Conservation (phyloP, 441 rosid genomes). For the Erodium trifolium region DNA sequence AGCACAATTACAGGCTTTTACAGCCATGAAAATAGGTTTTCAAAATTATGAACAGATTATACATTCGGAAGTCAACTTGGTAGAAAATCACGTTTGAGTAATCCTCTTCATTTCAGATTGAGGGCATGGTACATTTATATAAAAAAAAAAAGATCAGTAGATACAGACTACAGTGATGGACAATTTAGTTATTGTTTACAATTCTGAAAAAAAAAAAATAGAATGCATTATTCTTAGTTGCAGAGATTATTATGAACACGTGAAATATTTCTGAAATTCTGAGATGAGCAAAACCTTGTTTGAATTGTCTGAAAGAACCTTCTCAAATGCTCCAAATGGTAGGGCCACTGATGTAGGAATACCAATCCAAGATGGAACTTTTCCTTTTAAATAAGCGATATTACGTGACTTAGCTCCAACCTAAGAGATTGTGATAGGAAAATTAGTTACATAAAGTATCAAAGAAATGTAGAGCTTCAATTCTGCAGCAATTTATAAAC, state of each 20-base stretch:
- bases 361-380: constrained; percentile 89
- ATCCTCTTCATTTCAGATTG: not conserved
- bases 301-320: constrained; percentile 58
- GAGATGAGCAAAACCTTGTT: constrained; percentile 51
- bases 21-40: too few species aligned
- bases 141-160: not conserved
- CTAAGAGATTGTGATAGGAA: constrained; percentile 27
- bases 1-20: not conserved
- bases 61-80: not conserved
- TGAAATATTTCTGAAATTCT: constrained; percentile 10
- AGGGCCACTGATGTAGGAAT: constrained; percentile 95
- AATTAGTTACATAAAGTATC: not conserved
- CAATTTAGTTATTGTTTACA: not conserved
- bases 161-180: not conserved
- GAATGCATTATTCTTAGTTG: not conserved
- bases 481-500: not conserved
- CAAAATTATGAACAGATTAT: not conserved
- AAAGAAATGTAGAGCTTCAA: not conserved
- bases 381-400: constrained; percentile 73
- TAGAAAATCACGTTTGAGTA: not conserved
- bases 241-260: not conserved
- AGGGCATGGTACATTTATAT: not conserved
- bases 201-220: not conserved
- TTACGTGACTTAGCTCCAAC: constrained; percentile 99
- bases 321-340: constrained; percentile 95